phyloP scores from a whole-genome alignment of 305 asterid species.

The Fraxinus platypoda region DNA sequence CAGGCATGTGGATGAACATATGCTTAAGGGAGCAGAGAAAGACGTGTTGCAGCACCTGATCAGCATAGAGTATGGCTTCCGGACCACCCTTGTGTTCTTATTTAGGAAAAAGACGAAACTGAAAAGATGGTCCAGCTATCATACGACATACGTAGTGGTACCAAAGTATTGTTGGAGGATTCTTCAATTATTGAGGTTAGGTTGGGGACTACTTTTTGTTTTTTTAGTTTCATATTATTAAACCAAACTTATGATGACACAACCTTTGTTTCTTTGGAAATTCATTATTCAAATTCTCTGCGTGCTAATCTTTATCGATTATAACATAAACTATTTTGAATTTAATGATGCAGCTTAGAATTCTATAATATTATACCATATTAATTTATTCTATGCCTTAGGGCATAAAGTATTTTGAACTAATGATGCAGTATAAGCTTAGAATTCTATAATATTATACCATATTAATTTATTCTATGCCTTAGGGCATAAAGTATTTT shows the following conservation, averaged over 20 bases:
- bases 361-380: too few species aligned
- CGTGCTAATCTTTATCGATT: not conserved
- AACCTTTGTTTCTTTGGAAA: not conserved
- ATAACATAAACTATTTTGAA: not conserved
- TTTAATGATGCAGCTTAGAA: not conserved
- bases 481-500: not conserved
- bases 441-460: too few species aligned
- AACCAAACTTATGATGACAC: not conserved
- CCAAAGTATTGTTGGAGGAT: not conserved
- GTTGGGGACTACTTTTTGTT: not conserved
- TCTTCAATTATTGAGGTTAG: not conserved
- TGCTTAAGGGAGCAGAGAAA: not conserved
- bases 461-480: too few species aligned
- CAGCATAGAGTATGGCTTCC: not conserved
- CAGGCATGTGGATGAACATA: not conserved
- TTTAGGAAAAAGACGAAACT: not conserved
- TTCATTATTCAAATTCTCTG: not conserved
- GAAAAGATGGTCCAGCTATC: not conserved
- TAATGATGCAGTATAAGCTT: not conserved
- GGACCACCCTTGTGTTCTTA: not conserved
- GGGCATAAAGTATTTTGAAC: not conserved
- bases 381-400: too few species aligned
- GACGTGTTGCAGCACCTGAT: not conserved
- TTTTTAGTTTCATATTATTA: not conserved
- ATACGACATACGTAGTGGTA: not conserved